Percentiles rank a stretch among this genome's conserved stretches.
phyloP scores from a whole-genome alignment of 306 rosid genomes.

The Begonia fuchsioides region DNA sequence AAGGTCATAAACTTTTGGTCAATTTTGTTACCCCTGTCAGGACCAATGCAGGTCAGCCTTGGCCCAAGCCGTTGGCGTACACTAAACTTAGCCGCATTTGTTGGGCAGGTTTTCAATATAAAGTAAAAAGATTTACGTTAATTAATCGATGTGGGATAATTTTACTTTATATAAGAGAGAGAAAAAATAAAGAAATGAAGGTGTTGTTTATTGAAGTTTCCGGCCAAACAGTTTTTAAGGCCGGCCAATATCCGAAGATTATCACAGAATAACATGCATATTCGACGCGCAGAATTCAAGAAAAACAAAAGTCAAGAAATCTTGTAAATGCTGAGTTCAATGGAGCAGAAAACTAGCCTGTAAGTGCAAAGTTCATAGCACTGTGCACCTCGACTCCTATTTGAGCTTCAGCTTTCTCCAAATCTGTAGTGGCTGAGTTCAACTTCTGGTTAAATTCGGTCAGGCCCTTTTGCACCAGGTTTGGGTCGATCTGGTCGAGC shows the following conservation, averaged over 20 bases:
- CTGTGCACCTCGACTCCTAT: conserved; percentile 90
- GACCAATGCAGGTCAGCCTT: no score
- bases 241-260: background rate
- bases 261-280: background rate
- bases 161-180: no score
- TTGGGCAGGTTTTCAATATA: no score
- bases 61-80: no score
- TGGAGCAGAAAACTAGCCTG: conserved; percentile 31
- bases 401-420: conserved; percentile 99
- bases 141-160: no score
- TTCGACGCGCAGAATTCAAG: background rate
- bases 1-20: no score
- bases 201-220: no score
- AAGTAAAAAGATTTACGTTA: no score
- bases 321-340: no score
- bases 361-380: conserved; percentile 64
- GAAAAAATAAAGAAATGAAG: no score
- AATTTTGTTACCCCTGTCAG: no score
- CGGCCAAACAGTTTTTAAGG: background rate
- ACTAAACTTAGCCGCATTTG: no score
- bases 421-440: conserved; percentile 73
- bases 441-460: conserved; percentile 90
- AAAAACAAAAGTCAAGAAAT: conserved; percentile 10
- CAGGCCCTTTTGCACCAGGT: conserved; percentile 84
- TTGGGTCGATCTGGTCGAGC: conserved; percentile 50